phyloP scores from a whole-genome alignment of 352 stramenopile species.

The Plasmopara muralis region DNA sequence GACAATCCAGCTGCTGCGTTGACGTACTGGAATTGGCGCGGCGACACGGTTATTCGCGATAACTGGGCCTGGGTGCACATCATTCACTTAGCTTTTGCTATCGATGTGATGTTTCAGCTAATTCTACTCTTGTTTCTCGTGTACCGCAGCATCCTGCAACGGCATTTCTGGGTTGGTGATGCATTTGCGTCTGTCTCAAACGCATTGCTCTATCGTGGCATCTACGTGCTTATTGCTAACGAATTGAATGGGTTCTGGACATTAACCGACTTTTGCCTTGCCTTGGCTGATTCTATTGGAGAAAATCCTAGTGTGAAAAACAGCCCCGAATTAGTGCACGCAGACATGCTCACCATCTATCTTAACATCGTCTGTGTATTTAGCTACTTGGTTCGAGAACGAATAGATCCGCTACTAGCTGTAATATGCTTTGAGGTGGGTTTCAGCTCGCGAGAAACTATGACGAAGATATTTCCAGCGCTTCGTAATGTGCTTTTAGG shows the following conservation, averaged over 20 bases:
- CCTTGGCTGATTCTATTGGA: constrained; percentile 11
- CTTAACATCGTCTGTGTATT: constrained; percentile 24
- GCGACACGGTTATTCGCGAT: constrained; percentile 29
- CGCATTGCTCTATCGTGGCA: constrained; percentile 25
- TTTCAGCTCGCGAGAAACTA: constrained; percentile 13
- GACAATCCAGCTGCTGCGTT: constrained; percentile 17
- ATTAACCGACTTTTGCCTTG: constrained; percentile 32
- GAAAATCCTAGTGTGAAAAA: constrained; percentile 12
- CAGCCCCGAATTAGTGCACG: constrained; percentile 17
- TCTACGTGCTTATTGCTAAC: constrained; percentile 32
- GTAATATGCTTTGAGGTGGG: constrained; percentile 27
- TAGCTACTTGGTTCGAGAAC: constrained; percentile 27
- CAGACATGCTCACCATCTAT: constrained; percentile 37
- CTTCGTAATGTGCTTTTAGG: constrained; percentile 13
- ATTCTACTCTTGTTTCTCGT: constrained; percentile 34
- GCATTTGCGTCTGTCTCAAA: constrained; percentile 41
- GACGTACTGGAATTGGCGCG: constrained; percentile 22
- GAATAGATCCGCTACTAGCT: constrained; percentile 27
- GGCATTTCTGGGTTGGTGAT: constrained; percentile 41
- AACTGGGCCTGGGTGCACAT: constrained; percentile 48
- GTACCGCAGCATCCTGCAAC: constrained; percentile 25
- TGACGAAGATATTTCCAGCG: constrained; percentile 16
- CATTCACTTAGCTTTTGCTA: constrained; percentile 39
- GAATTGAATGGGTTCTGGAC: constrained; percentile 43
- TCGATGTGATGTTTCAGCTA: constrained; percentile 33